Evolutionary conservation across 371 early-diverging fungal species (phyloP), one percentile per base, ranked within the genome.

Genomic region (Mortierella sp.): DNA sequence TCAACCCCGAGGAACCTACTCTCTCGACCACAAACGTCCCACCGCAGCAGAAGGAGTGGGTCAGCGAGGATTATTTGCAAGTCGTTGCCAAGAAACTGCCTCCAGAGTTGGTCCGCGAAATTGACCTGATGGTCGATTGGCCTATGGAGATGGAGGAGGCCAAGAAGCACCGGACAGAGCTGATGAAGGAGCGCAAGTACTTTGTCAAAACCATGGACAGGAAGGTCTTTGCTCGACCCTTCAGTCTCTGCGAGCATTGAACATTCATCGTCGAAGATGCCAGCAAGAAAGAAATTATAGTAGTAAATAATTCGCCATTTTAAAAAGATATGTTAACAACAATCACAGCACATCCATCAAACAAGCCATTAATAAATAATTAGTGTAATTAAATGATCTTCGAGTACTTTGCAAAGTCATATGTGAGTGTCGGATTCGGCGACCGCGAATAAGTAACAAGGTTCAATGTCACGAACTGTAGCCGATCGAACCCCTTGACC

Each of bases 11-110:
- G 14, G 24, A 50, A 2, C 54, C 50, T 8, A 70, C 88, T 1
- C 48, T 80, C 37, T 89, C 89, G 14, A 92, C 92, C 10, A 75
- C 72, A 14, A 6, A 80, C 26, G 90, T 91, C 1, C 86, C 88
- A 4, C 91, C 90, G 24, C 90, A 89, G 69, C 89, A 90, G 43
- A 74, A 76, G 48, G 81, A 59, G 0, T 86, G 86, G 86, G 70
- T 64, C 10, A 28, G 10, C 11, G 24, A 67, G 67, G 67, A 40
- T 40, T 67, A 67, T 34, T 34, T 61, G 64, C 31, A 61, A 8
- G 59, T 72, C 10, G 76, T 54, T 14, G 69, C 51, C 6, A 19
- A 50, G 10, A 69, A 24, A 57, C 16, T 76, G 69, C 80, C 80
- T 2, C 73, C 69, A 44, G 80, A 88, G 57, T 53, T 83, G 24